A percentile compares a stretch with the other conserved stretches of the same genome.
These are phyloP conservation scores for Suillus bovinus DNA, from an alignment of 768 basidiomycete species.

Conservation along the genomic window DNA sequence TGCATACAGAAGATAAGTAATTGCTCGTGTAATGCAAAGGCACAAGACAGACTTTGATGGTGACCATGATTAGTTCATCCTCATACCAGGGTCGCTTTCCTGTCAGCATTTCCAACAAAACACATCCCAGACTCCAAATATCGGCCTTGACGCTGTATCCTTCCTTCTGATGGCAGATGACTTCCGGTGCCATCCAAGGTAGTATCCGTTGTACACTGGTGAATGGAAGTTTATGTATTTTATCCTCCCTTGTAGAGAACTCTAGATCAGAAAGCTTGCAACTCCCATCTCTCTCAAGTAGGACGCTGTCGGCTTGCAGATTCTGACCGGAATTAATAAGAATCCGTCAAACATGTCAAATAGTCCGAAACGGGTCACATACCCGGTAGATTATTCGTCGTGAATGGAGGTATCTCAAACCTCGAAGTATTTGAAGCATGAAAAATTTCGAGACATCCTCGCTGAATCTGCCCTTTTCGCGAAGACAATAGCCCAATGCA, in stretches of 20 bases:
- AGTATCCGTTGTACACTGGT: conserved; percentile 97
- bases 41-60: conserved; percentile 74
- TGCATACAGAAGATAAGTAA: conserved; percentile 30
- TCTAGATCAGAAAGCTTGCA: conserved; percentile 99
- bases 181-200: conserved; percentile 99
- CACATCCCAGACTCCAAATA: conserved; percentile 98
- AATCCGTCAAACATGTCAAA: conserved; percentile 1
- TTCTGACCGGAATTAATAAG: conserved; percentile 51
- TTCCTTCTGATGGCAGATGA: conserved; percentile 81
- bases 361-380: conserved; percentile 18
- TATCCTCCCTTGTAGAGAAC: conserved; percentile 91
- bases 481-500: conserved; percentile 86
- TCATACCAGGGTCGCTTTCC: conserved; percentile 94
- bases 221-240: conserved; percentile 74
- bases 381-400: conserved; percentile 92
- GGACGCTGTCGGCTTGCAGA: conserved; percentile 96
- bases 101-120: conserved; percentile 99
- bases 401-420: conserved; percentile 90
- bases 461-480: conserved; percentile 90
- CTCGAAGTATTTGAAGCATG: conserved; percentile 86
- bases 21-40: not conserved
- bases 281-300: conserved; percentile 89
- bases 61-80: conserved; percentile 87
- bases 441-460: conserved; percentile 93
- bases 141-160: conserved; percentile 97